Evolutionary conservation across 768 basidiomycete species (phyloP), one percentile per base, ranked within the genome.

Genomic region (Lactifluus volemus): DNA sequence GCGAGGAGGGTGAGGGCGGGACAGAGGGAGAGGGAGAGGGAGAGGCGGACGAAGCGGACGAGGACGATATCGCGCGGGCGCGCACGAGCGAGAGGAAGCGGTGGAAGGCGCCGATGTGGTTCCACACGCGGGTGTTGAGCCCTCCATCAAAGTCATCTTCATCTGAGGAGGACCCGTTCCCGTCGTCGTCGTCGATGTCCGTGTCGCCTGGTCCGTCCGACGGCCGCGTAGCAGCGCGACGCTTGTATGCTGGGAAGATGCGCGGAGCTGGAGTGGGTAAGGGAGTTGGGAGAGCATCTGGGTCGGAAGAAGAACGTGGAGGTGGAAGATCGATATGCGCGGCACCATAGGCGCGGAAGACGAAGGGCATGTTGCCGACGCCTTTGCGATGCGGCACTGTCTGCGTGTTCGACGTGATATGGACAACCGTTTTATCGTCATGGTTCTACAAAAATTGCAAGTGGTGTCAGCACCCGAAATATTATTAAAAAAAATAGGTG

Each of bases 321-420:
- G 42, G 32, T 7, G 52, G 34, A 3, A 65, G 55, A 19, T 60
- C 62, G 54, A 68, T 53, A 49, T 70, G 61, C 5, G 67, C 59
- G 12, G 52, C 49, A 34, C 71, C 72, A 19, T 64, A 70, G 32
- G 84, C 84, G 7, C 67, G 65, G 69, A 89, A 88, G 10, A 88
- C 74, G 61, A 78, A 77, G 0, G 87, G 88, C 30, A 75, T 75
- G 67, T 88, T 87, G 4, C 85, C 81, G 2, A 70, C 71, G 4
- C 86, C 86, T 63, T 78, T 79, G 10, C 85, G 80, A 2, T 73
- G 70, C 11, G 78, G 78, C 14, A 88, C 70, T n/a, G 74, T 70
- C 10, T 73, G 72, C 3, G 76, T 79, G 65, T 86, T 84, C 47
- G 84, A 70, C 2, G 85, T 84, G 52, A 89, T 84, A 61, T 89